Percentiles rank a stretch among this genome's conserved stretches.
Evolutionary conservation across 371 early-diverging fungal species (phyloP).

Genomic region (Batkoa obscura): DNA sequence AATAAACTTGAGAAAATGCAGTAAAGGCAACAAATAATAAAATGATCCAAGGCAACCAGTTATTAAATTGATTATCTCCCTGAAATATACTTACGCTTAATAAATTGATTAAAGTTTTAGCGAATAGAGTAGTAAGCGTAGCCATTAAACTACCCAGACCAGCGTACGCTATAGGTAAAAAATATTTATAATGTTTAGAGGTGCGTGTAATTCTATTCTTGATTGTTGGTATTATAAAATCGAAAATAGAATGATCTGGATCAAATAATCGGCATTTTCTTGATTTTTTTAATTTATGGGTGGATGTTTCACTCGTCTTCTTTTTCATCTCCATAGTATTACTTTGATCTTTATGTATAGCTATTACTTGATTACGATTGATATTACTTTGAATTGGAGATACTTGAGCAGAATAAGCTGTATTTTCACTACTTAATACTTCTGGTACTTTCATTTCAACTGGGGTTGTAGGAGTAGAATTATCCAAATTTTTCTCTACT

Average conservation of each 20-base stretch:
- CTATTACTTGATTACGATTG: too few relatives aligned
- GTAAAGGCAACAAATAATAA: constrained; percentile 44
- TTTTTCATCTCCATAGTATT: not conserved
- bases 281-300: not conserved
- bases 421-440: not conserved
- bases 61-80: constrained; percentile 53
- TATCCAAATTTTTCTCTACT: constrained; percentile 36
- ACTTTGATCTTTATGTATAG: too few relatives aligned
- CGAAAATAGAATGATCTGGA: not conserved
- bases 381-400: not conserved
- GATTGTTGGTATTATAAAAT: not conserved
- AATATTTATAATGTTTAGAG: constrained; percentile 16
- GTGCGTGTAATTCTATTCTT: constrained; percentile 6
- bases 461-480: not conserved
- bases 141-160: constrained; percentile 59
- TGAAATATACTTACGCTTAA: constrained; percentile 31
- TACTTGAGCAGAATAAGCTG: constrained; percentile 1
- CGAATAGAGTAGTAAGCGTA: constrained; percentile 62
- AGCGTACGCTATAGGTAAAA: constrained; percentile 42
- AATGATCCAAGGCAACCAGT: constrained; percentile 45
- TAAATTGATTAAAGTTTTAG: constrained; percentile 63
- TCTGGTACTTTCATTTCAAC: not conserved
- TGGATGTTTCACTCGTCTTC: not conserved
- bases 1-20: constrained; percentile 62
- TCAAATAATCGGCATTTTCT: not conserved